Conservation (phyloP, 208 protist genomes). For the Lotmaria passim region DNA sequence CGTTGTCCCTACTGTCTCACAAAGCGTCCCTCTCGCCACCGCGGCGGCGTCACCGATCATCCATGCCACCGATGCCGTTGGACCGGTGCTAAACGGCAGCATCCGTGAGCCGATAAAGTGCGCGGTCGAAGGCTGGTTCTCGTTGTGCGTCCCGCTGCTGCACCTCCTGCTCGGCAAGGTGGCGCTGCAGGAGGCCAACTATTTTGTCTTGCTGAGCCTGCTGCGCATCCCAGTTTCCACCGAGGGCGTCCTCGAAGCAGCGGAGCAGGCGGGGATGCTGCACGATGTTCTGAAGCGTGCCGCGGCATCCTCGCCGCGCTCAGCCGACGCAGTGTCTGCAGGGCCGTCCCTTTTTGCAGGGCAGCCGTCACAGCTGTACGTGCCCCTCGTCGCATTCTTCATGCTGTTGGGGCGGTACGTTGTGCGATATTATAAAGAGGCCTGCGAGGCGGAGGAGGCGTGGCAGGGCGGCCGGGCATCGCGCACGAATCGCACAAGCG, state of each 20-base stretch:
- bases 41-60: background rate
- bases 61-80: background rate
- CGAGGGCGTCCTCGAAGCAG: slow-evolving; percentile 30
- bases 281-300: background rate
- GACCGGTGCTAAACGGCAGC: slow-evolving; percentile 15
- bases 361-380: slow-evolving; percentile 9
- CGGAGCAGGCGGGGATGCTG: slow-evolving; percentile 20
- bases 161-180: slow-evolving; percentile 34
- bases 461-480: background rate
- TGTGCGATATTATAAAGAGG: slow-evolving; percentile 4
- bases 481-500: background rate
- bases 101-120: slow-evolving; percentile 22
- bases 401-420: slow-evolving; percentile 16
- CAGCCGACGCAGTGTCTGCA: background rate
- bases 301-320: background rate
- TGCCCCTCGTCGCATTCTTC: slow-evolving; percentile 30
- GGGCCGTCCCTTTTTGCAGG: background rate
- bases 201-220: slow-evolving; percentile 28
- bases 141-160: slow-evolving; percentile 30
- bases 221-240: slow-evolving; percentile 36
- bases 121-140: slow-evolving; percentile 25
- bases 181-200: slow-evolving; percentile 31
- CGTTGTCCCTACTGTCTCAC: background rate
- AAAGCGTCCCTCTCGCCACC: background rate
- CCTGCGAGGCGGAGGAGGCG: slow-evolving; percentile 25